Conservation (phyloP, 495 filamentous ascomycete species). For the Copromyces sp. region DNA sequence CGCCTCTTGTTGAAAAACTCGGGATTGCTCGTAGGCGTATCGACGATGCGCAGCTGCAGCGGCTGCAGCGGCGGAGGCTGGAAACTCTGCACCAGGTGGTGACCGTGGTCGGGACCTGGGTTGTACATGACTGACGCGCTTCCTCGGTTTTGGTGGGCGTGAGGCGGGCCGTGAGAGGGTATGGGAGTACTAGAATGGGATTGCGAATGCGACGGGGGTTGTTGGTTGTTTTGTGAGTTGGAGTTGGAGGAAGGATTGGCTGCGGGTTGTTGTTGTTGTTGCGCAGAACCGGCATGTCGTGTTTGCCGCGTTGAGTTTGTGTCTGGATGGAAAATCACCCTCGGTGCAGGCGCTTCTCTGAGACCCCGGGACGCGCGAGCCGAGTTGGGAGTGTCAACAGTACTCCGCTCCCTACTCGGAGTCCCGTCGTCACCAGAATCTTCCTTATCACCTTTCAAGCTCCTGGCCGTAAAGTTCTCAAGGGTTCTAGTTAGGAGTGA, state of each 20-base stretch:
- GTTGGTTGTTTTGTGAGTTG: constrained; percentile 19
- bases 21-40: constrained; percentile 59
- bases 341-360: constrained; percentile 66
- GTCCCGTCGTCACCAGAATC: constrained; percentile 50
- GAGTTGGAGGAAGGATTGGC: constrained; percentile 18
- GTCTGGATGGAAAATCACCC: constrained; percentile 75
- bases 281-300: constrained; percentile 40
- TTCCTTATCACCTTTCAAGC: constrained; percentile 36
- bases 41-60: constrained; percentile 55
- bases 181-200: constrained; percentile 10
- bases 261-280: constrained; percentile 31
- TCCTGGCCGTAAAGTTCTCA: constrained; percentile 53
- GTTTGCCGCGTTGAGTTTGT: constrained; percentile 48
- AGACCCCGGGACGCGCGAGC: constrained; percentile 56
- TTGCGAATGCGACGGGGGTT: constrained; percentile 12
- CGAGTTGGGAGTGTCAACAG: constrained; percentile 49
- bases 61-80: constrained; percentile 47
- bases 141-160: constrained; percentile 23
- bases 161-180: constrained; percentile 7
- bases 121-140: constrained; percentile 29
- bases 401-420: constrained; percentile 50
- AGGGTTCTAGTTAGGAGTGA: constrained; percentile 64
- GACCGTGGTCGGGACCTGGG: constrained; percentile 28
- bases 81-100: constrained; percentile 46
- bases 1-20: constrained; percentile 45